Conservation (phyloP, 164 flowering plant species). For the Vitis rotundifolia region DNA sequence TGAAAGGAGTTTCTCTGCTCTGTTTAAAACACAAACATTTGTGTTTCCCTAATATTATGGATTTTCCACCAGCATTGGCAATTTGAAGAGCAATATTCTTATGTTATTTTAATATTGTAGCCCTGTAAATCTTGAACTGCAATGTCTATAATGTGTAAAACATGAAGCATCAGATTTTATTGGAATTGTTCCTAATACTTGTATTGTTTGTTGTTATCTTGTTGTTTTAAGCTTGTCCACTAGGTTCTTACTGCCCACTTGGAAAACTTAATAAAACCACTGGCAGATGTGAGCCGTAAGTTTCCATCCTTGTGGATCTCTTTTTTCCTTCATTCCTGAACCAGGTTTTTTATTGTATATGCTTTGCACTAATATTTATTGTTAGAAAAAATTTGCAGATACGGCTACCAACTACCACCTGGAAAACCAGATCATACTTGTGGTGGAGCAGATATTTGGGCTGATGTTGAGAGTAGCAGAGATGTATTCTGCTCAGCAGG, state of each 20-base stretch:
- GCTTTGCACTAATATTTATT: slow-evolving; percentile 9
- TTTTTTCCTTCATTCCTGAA: not conserved
- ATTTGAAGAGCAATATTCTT: too few relatives aligned
- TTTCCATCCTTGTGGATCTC: slow-evolving; percentile 8
- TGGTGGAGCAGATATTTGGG: slow-evolving; percentile 86
- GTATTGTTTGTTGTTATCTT: slow-evolving; percentile 7
- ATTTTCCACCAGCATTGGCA: too few relatives aligned
- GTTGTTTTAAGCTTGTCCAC: slow-evolving; percentile 65
- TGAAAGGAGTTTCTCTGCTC: too few relatives aligned
- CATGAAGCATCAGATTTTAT: not conserved
- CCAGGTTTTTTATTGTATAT: slow-evolving; percentile 3
- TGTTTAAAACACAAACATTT: too few relatives aligned
- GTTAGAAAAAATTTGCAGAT: slow-evolving; percentile 41
- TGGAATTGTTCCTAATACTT: slow-evolving; percentile 4
- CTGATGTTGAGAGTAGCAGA: slow-evolving; percentile 47
- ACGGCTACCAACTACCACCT: slow-evolving; percentile 72
- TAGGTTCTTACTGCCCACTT: slow-evolving; percentile 78
- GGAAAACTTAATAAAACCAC: slow-evolving; percentile 62
- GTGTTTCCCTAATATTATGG: too few relatives aligned
- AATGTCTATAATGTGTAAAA: not conserved
- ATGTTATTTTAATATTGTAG: not conserved
- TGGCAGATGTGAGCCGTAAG: slow-evolving; percentile 83
- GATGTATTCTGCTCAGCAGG: slow-evolving; percentile 77
- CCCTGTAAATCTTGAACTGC: not conserved
- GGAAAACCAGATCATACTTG: slow-evolving; percentile 68